Conservation (phyloP, 2,329 filamentous ascomycete genomes). For the Ceratocystis papillata region DNA sequence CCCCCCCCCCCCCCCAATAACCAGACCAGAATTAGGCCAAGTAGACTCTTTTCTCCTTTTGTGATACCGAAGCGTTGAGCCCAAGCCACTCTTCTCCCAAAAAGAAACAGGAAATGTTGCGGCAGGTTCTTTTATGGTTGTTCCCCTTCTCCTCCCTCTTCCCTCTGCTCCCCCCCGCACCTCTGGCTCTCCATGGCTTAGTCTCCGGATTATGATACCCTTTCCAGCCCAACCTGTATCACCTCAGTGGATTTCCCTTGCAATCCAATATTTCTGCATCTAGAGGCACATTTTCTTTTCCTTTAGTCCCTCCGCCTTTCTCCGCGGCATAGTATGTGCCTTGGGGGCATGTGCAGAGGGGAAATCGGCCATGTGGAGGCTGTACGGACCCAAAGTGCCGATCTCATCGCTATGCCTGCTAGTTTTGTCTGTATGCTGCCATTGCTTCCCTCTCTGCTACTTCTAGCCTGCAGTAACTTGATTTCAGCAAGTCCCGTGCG, state of each 20-base stretch:
- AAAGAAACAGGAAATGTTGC: not conserved
- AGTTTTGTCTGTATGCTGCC: slow-evolving; percentile 4
- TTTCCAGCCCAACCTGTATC: slow-evolving; percentile 3
- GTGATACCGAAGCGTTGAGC: not conserved
- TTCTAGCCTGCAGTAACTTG: not conserved
- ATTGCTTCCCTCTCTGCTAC: not conserved
- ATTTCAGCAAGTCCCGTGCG: not conserved
- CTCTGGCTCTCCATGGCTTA: not conserved
- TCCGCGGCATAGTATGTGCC: not conserved
- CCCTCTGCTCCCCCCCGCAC: not conserved
- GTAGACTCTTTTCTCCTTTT: not conserved
- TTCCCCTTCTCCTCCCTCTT: not conserved
- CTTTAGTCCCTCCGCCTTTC: not conserved
- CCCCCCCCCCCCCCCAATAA: not conserved
- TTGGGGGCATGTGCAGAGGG: not conserved
- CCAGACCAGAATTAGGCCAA: not conserved
- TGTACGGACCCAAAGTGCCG: not conserved
- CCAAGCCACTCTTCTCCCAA: not conserved
- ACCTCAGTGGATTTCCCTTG: not conserved
- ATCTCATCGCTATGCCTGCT: slow-evolving; percentile 2
- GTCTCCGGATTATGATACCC: not conserved
- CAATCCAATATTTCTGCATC: not conserved
- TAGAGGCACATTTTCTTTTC: not conserved
- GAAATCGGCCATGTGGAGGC: slow-evolving; percentile 1
- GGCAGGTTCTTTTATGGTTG: not conserved